Percentiles rank a stretch among this genome's conserved stretches.
Conservation (phyloP, 192 early-diverging fungal genomes). For the Linnemannia zychae region DNA sequence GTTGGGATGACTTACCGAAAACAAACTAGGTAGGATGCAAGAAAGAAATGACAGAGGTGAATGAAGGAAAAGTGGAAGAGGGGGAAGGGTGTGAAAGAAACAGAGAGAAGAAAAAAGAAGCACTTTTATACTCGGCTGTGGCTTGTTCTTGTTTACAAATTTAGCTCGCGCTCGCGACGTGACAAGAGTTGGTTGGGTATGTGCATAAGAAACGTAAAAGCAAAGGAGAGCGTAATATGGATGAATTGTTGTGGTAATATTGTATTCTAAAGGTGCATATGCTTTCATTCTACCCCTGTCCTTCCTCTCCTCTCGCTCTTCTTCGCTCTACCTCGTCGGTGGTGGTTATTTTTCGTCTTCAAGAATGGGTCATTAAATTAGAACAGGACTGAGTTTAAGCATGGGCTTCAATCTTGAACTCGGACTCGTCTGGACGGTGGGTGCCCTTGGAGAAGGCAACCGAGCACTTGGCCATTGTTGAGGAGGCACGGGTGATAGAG, state of each 20-base stretch:
- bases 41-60: background rate
- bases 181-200: background rate
- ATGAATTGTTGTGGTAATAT: constrained; percentile 3
- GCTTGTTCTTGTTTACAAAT: constrained; percentile 6
- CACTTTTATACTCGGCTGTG: background rate
- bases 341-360: constrained; percentile 10
- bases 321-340: constrained; percentile 5
- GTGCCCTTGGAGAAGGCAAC: constrained; percentile 57
- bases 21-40: background rate
- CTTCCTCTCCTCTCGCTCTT: background rate
- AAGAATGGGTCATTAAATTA: constrained; percentile 17
- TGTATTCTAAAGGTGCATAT: background rate
- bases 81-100: constrained; percentile 10
- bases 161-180: background rate
- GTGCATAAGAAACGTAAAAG: background rate
- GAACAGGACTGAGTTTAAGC: constrained; percentile 18
- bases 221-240: background rate
- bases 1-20: constrained; percentile 13
- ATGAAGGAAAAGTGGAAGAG: background rate
- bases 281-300: background rate
- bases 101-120: constrained; percentile 16
- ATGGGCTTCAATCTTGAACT: constrained; percentile 56
- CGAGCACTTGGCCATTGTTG: constrained; percentile 98
- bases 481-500: constrained; percentile 90
- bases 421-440: constrained; percentile 43